phyloP scores from a whole-genome alignment of 116 monocot species.

The Cymodocea nodosa region DNA sequence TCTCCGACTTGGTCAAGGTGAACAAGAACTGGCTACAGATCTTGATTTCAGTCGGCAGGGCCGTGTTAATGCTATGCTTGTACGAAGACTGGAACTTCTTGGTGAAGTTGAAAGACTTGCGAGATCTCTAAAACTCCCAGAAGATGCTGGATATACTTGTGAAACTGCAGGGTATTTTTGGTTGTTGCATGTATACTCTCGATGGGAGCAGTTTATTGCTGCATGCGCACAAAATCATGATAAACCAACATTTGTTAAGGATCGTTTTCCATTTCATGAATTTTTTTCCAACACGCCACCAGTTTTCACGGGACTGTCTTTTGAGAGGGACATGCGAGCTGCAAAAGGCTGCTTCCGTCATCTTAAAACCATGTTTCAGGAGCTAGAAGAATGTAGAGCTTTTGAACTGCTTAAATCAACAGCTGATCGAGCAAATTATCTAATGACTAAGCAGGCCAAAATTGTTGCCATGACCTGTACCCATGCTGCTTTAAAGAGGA shows the following conservation, averaged over 20 bases:
- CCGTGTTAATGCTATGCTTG: conserved; percentile 97
- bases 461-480: conserved; percentile 99
- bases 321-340: conserved; percentile 87
- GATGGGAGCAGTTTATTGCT: conserved; percentile 96
- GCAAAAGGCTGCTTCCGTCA: conserved; percentile 93
- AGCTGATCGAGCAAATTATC: conserved; percentile 96
- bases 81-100: conserved; percentile 71
- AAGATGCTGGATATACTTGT: conserved; percentile 91
- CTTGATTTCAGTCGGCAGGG: conserved; percentile 99
- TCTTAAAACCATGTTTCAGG: conserved; percentile 91
- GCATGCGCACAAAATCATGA: conserved; percentile 66
- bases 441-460: conserved; percentile 99
- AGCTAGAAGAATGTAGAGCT: conserved; percentile 92
- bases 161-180: conserved; percentile 98
- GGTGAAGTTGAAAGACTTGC: conserved; percentile 89
- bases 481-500: conserved; percentile 95
- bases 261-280: conserved; percentile 72
- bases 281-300: conserved; percentile 71
- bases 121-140: conserved; percentile 69
- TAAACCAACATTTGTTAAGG: conserved; percentile 64
- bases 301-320: conserved; percentile 68
- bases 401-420: conserved; percentile 94
- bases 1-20: conserved; percentile 95
- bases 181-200: conserved; percentile 92
- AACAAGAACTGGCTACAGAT: conserved; percentile 97